A percentile compares a stretch with the other conserved stretches of the same genome.
phyloP scores from a whole-genome alignment of 176 grass and related monocot species.

The Calamus simplicifolius region DNA sequence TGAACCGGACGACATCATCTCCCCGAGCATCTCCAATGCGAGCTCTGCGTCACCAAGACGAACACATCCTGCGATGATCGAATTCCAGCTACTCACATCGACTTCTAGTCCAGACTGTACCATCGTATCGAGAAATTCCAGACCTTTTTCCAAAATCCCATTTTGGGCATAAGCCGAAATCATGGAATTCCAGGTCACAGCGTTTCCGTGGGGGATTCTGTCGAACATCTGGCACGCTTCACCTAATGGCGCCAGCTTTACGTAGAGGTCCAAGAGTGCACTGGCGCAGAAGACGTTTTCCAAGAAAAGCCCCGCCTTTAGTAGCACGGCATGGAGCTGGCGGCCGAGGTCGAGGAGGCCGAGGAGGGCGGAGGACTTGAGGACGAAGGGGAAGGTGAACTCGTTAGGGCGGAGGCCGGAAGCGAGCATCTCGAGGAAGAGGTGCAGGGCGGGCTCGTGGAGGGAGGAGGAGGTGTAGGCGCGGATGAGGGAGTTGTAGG shows the following conservation, averaged over 20 bases:
- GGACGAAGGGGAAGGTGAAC: conserved; percentile 26
- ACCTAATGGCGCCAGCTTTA: conserved; percentile 12
- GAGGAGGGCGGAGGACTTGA: conserved; percentile 28
- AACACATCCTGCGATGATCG: conserved; percentile 33
- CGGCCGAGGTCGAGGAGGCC: conserved; percentile 24
- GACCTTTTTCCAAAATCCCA: conserved; percentile 30
- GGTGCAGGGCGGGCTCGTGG: conserved; percentile 14
- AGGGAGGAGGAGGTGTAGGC: conserved; percentile 18
- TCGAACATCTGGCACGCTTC: conserved; percentile 33
- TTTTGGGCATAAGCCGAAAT: conserved; percentile 34
- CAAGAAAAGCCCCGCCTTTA: conserved; percentile 23
- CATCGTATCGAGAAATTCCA: conserved; percentile 36
- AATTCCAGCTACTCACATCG: conserved; percentile 39
- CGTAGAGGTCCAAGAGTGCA: conserved; percentile 33
- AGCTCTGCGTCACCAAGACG: conserved; percentile 25
- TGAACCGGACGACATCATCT: conserved; percentile 21
- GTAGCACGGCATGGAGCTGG: conserved; percentile 34
- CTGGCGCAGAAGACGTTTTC: conserved; percentile 25
- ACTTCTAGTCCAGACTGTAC: conserved; percentile 19
- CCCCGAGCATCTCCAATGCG: conserved; percentile 23
- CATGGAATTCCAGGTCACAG: conserved; percentile 38
- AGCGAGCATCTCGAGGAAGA: conserved; percentile 28
- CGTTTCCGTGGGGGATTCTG: conserved; percentile 25
- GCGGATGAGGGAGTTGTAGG: conserved; percentile 22
- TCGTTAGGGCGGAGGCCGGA: conserved; percentile 10